phyloP scores from a whole-genome alignment of 2,329 filamentous ascomycete genomes.

The Tolypocladium tundrense region DNA sequence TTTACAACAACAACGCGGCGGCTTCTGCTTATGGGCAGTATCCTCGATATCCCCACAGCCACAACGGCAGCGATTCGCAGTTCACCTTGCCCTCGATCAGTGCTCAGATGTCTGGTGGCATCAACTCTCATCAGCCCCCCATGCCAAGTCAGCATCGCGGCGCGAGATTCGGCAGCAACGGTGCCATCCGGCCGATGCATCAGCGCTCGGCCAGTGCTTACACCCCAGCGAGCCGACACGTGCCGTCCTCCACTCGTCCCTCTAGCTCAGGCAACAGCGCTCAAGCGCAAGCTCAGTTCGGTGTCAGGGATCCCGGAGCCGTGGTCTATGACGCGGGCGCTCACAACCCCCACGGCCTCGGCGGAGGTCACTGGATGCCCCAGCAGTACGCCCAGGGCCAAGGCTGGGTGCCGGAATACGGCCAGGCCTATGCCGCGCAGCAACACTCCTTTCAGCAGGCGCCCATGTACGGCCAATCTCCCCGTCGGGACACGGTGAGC shows the following conservation, averaged over 20 bases:
- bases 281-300: not conserved
- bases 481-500: not conserved
- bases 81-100: constrained; percentile 14
- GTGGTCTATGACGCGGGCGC: constrained; percentile 2
- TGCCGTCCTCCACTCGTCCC: constrained; percentile 5
- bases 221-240: constrained; percentile 6
- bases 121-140: not conserved
- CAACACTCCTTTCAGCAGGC: not conserved
- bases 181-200: constrained; percentile 8
- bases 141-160: not conserved
- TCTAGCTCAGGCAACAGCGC: constrained; percentile 9
- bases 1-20: not conserved
- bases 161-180: not conserved
- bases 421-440: not conserved
- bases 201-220: constrained; percentile 13
- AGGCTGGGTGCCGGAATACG: constrained; percentile 1
- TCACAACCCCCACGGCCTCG: not conserved
- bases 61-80: constrained; percentile 1
- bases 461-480: not conserved
- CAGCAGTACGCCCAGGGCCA: not conserved
- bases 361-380: not conserved
- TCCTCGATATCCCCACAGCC: not conserved
- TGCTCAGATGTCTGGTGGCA: constrained; percentile 7
- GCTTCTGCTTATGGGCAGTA: not conserved
- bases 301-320: not conserved